Evolutionary conservation across 2,329 filamentous ascomycete genomes (phyloP).

Genomic region (Aspergillus pseudoglaucus): DNA sequence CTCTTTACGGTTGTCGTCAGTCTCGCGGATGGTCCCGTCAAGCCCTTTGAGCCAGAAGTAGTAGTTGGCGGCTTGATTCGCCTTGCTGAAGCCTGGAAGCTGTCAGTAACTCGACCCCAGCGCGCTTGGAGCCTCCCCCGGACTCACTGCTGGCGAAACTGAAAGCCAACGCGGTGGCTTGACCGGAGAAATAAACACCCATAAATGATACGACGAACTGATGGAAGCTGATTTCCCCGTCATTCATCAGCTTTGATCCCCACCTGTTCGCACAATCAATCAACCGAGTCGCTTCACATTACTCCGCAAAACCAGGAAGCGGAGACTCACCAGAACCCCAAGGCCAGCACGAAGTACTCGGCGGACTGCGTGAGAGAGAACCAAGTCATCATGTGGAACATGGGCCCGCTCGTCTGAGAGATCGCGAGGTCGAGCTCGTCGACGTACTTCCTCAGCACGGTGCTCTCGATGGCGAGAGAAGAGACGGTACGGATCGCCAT

Average conservation of each 20-base stretch:
- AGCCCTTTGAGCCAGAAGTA: constrained; percentile 39
- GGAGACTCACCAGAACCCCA: constrained; percentile 21
- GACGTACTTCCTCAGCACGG: constrained; percentile 26
- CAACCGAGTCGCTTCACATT: background rate
- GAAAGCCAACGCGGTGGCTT: constrained; percentile 22
- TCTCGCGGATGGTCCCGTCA: constrained; percentile 38
- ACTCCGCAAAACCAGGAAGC: constrained; percentile 10
- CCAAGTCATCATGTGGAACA: constrained; percentile 21
- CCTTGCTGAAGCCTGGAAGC: constrained; percentile 40
- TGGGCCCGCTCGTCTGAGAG: constrained; percentile 12
- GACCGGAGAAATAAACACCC: constrained; percentile 34
- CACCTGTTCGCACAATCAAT: constrained; percentile 40
- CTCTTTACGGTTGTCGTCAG: constrained; percentile 31
- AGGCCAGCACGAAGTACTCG: constrained; percentile 20
- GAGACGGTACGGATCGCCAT: constrained; percentile 43
- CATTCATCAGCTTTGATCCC: constrained; percentile 51
- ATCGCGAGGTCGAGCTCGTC: constrained; percentile 14
- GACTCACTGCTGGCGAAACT: constrained; percentile 24
- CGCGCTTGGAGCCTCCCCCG: background rate
- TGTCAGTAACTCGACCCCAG: background rate
- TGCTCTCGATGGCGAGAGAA: constrained; percentile 41
- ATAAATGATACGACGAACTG: constrained; percentile 41
- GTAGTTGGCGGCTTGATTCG: constrained; percentile 45
- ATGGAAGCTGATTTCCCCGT: constrained; percentile 35
- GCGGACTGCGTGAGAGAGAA: constrained; percentile 23